Conservation (phyloP, 768 basidiomycete genomes). For the Lactifluus echinatus region DNA sequence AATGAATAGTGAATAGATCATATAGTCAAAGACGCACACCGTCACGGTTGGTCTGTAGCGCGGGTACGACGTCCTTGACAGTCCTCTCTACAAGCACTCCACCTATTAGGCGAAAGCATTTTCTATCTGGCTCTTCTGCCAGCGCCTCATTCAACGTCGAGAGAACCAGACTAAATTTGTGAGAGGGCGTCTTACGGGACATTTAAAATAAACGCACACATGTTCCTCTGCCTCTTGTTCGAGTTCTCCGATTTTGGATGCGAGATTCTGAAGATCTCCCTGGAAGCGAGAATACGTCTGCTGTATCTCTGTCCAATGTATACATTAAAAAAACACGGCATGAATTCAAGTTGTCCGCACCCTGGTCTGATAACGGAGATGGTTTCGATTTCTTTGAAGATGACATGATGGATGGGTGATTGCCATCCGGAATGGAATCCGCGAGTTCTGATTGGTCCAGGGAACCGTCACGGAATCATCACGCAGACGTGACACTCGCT, state of each 20-base stretch:
- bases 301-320: constrained; percentile 65
- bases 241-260: constrained; percentile 91
- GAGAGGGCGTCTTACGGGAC: too few species aligned
- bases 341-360: constrained; percentile 35
- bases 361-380: constrained; percentile 60
- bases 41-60: constrained; percentile 80
- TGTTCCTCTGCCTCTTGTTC: constrained; percentile 97
- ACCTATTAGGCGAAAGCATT: constrained; percentile 94
- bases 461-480: constrained; percentile 22
- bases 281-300: constrained; percentile 74
- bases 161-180: constrained; percentile 86
- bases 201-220: constrained; percentile 45
- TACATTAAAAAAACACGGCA: neutral
- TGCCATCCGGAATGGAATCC: constrained; percentile 24
- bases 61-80: constrained; percentile 89
- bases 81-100: constrained; percentile 94
- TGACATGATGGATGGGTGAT: constrained; percentile 33
- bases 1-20: constrained; percentile 2
- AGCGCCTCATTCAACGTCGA: constrained; percentile 78
- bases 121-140: constrained; percentile 77
- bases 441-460: constrained; percentile 39
- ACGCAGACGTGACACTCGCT: constrained; percentile 4
- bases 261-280: constrained; percentile 84
- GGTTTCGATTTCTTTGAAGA: constrained; percentile 54
- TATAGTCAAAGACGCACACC: constrained; percentile 46